Percentiles rank a stretch among this genome's conserved stretches.
phyloP scores from a whole-genome alignment of 345 rosid species.

The Hibiscus tridactylites region DNA sequence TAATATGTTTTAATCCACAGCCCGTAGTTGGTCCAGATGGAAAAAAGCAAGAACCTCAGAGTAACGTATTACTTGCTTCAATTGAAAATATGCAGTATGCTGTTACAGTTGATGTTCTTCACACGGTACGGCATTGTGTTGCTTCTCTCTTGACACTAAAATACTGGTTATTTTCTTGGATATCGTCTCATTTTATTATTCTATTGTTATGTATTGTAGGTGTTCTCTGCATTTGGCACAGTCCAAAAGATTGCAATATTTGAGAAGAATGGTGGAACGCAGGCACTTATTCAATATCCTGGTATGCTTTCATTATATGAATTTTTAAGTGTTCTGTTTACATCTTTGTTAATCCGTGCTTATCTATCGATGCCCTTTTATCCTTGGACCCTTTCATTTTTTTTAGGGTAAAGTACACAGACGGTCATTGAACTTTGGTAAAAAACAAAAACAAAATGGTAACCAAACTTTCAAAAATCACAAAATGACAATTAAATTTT shows the following conservation, averaged over 20 bases:
- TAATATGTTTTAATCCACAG: constrained; percentile 32
- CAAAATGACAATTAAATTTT: too few species aligned
- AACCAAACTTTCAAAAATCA: too few species aligned
- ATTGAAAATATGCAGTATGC: constrained; percentile 98
- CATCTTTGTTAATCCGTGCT: neutral
- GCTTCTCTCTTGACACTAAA: neutral
- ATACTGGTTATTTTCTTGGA: neutral
- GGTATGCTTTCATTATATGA: constrained; percentile 36
- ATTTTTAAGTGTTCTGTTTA: neutral
- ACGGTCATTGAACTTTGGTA: too few species aligned
- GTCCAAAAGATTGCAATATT: constrained; percentile 94
- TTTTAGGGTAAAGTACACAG: too few species aligned
- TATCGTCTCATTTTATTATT: neutral
- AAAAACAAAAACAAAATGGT: too few species aligned
- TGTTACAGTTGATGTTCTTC: constrained; percentile 85
- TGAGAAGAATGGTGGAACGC: constrained; percentile 94
- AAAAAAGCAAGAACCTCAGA: constrained; percentile 78
- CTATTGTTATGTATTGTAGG: constrained; percentile 31
- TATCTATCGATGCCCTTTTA: neutral
- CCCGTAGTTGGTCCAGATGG: constrained; percentile 83
- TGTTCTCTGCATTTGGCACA: constrained; percentile 77
- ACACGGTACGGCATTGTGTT: constrained; percentile 46
- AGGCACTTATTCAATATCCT: constrained; percentile 83
- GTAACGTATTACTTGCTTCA: constrained; percentile 89
- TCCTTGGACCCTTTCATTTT: neutral